Evolutionary conservation across 441 rosid genomes (phyloP).

Genomic region (Cnidoscolus chayamansa): DNA sequence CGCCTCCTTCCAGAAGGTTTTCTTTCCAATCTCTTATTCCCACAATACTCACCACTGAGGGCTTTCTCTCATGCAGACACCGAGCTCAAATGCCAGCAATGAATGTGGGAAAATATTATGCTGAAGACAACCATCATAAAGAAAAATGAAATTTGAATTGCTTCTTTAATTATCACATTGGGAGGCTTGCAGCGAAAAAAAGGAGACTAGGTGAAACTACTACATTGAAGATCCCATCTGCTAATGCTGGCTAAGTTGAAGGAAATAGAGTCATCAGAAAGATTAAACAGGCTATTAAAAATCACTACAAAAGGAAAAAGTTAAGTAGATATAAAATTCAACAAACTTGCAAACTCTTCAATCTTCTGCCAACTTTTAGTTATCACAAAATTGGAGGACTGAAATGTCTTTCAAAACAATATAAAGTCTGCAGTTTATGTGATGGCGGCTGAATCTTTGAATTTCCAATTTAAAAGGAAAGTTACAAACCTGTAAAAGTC

Average conservation of each 20-base stretch:
- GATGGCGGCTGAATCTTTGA: not conserved
- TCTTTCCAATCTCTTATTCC: conserved; percentile 47
- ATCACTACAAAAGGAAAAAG: not conserved
- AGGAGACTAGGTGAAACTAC: conserved; percentile 25
- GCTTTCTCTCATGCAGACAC: conserved; percentile 51
- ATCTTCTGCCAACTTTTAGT: not conserved
- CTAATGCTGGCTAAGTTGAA: conserved; percentile 23
- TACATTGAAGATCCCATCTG: conserved; percentile 32
- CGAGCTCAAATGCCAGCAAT: conserved; percentile 40
- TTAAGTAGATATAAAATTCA: not conserved
- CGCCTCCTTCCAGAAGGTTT: conserved; percentile 39
- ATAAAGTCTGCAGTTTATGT: not conserved
- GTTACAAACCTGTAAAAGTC: conserved; percentile 12
- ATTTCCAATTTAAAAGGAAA: not conserved
- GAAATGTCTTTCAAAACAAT: not conserved
- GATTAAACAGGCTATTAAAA: not conserved
- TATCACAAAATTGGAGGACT: not conserved
- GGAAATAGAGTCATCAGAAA: conserved; percentile 5
- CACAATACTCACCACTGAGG: conserved; percentile 43
- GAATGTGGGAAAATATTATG: conserved; percentile 10
- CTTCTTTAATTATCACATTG: conserved; percentile 25
- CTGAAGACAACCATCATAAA: conserved; percentile 38
- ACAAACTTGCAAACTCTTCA: not conserved
- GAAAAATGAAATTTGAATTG: conserved; percentile 14
- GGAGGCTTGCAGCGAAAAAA: conserved; percentile 16